These are phyloP conservation scores for Diutina neorugosa DNA, from an alignment of 1,139 yeast genomes.

Conservation along the genomic window DNA sequence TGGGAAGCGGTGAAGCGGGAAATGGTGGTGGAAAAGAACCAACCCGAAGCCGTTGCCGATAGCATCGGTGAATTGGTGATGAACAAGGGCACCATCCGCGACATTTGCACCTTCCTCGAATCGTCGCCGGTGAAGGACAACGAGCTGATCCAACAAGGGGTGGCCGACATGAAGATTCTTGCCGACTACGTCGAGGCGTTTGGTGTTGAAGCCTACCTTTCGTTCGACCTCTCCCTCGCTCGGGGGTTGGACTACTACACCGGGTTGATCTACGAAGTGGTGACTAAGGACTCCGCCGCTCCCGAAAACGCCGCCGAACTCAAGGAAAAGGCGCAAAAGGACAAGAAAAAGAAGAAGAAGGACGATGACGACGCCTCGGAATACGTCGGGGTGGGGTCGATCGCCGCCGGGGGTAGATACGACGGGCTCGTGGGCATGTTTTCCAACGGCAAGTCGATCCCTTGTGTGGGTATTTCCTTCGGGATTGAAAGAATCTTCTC, in stretches of 20 bases:
- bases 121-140: conserved; percentile 46
- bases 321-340: conserved; percentile 29
- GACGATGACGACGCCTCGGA: conserved; percentile 89
- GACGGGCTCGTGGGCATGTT: conserved; percentile 96
- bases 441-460: conserved; percentile 83
- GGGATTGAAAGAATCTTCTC: conserved; percentile 95
- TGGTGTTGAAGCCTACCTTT: conserved; percentile 37
- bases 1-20: conserved; percentile 92
- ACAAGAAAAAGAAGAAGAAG: conserved; percentile 9
- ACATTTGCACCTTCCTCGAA: conserved; percentile 47
- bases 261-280: conserved; percentile 92
- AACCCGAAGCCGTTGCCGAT: conserved; percentile 85
- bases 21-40: conserved; percentile 83
- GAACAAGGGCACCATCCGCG: conserved; percentile 63
- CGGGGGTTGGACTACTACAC: conserved; percentile 97
- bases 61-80: conserved; percentile 85
- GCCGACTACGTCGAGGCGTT: conserved; percentile 76
- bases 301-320: conserved; percentile 53
- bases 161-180: conserved; percentile 65
- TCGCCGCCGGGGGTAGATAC: conserved; percentile 98
- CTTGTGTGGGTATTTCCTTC: conserved; percentile 94
- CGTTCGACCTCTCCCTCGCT: conserved; percentile 88
- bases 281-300: conserved; percentile 89
- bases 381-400: conserved; percentile 95
- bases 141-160: conserved; percentile 66